Evolutionary conservation across 2,329 filamentous ascomycete genomes (phyloP).

Genomic region (Penicillium fuscoglaucum): DNA sequence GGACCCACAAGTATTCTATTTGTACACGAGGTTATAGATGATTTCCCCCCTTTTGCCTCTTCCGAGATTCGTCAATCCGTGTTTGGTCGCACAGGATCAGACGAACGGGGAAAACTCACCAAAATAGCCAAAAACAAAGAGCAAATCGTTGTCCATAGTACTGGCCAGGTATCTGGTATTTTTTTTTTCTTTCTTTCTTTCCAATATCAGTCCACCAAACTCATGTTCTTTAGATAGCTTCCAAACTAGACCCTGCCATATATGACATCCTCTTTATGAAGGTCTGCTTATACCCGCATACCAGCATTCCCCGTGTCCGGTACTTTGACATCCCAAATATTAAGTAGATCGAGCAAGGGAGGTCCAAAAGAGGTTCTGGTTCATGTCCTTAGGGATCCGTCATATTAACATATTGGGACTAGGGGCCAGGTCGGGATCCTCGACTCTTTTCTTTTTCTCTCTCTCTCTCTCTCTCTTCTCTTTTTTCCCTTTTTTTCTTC

Average conservation of each 20-base stretch:
- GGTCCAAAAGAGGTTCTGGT: conserved; percentile 5
- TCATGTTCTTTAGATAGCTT: background rate
- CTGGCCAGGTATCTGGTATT: background rate
- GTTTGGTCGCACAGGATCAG: conserved; percentile 12
- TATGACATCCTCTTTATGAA: background rate
- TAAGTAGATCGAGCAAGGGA: conserved; percentile 16
- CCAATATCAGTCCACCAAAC: background rate
- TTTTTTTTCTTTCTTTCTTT: background rate
- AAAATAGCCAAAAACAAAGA: conserved; percentile 1
- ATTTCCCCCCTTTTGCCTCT: background rate
- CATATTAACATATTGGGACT: conserved; percentile 46
- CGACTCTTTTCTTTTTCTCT: conserved; percentile 27
- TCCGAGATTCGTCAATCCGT: background rate
- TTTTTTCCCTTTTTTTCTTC: conserved; percentile 15
- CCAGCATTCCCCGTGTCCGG: conserved; percentile 2
- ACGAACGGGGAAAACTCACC: conserved; percentile 5
- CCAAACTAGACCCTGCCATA: background rate
- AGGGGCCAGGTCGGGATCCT: conserved; percentile 41
- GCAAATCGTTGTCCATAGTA: conserved; percentile 1
- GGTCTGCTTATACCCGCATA: conserved; percentile 1
- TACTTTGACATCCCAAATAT: background rate
- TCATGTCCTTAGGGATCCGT: conserved; percentile 36
- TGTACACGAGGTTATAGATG: background rate
- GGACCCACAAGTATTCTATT: background rate
- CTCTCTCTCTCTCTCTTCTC: conserved; percentile 13